phyloP scores from a whole-genome alignment of 352 stramenopile species.

The Phytophthora vignae region DNA sequence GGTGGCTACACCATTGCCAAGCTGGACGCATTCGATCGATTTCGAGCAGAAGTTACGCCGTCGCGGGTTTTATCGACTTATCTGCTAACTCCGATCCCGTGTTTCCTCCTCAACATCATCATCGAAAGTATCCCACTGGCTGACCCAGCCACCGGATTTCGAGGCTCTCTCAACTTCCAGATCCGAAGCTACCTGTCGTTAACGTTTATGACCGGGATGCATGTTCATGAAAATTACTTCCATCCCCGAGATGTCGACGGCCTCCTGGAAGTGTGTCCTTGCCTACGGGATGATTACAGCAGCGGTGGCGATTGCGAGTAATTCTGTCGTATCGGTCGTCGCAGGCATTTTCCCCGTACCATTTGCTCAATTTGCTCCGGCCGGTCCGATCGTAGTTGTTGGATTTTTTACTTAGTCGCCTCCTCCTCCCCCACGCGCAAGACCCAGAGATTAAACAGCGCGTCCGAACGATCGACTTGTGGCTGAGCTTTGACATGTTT shows the following conservation, averaged over 20 bases:
- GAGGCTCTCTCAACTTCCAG: conserved; percentile 33
- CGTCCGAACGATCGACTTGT: conserved; percentile 17
- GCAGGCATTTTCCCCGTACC: conserved; percentile 41
- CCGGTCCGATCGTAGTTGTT: conserved; percentile 21
- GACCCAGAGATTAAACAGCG: background rate
- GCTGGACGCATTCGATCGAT: conserved; percentile 31
- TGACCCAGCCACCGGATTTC: conserved; percentile 22
- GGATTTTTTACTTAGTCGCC: conserved; percentile 13
- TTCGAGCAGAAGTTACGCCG: background rate
- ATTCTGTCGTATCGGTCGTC: conserved; percentile 11
- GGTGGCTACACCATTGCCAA: conserved; percentile 15
- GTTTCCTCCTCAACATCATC: conserved; percentile 25
- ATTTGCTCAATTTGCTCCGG: conserved; percentile 29
- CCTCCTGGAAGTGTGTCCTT: conserved; percentile 17
- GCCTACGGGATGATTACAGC: conserved; percentile 17
- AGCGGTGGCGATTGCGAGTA: conserved; percentile 17
- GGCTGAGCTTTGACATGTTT: conserved; percentile 16
- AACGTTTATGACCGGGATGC: conserved; percentile 13
- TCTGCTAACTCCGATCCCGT: background rate
- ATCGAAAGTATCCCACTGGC: conserved; percentile 36
- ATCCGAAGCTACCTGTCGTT: conserved; percentile 29
- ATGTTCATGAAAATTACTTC: conserved; percentile 28
- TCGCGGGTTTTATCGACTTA: background rate
- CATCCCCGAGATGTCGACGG: conserved; percentile 27
- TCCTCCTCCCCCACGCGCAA: conserved; percentile 5